A percentile compares a stretch with the other conserved stretches of the same genome.
Evolutionary conservation across 768 basidiomycete species (phyloP).

Genomic region (Paxillus rubicundulus): DNA sequence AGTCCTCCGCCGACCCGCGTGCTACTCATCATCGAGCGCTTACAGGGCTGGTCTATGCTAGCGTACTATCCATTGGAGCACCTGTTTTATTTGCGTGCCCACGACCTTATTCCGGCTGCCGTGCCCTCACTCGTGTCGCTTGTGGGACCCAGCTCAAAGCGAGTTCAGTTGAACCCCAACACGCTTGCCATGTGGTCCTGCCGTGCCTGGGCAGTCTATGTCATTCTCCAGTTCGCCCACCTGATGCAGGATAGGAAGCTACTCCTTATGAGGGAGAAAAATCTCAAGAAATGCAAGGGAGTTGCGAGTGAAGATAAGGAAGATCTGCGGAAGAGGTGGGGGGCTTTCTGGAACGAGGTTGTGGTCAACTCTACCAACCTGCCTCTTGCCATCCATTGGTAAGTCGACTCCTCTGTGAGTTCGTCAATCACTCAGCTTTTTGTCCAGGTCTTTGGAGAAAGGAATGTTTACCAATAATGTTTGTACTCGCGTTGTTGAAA

Average conservation of each 20-base stretch:
- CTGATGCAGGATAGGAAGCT: conserved; percentile 65
- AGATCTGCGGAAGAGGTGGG: conserved; percentile 59
- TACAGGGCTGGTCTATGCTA: conserved; percentile 74
- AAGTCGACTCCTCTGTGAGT: conserved; percentile 15
- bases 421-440: conserved; percentile 1
- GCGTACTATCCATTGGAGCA: conserved; percentile 80
- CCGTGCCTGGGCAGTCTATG: conserved; percentile 80
- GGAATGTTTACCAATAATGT: conserved; percentile 71
- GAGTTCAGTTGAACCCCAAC: conserved; percentile 44
- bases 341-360: conserved; percentile 68
- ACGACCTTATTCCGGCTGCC: conserved; percentile 58
- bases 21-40: conserved; percentile 72
- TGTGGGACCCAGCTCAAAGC: conserved; percentile 40
- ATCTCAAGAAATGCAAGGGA: conserved; percentile 57
- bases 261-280: conserved; percentile 51
- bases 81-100: conserved; percentile 61
- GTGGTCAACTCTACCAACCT: conserved; percentile 72
- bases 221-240: conserved; percentile 73
- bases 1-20: conserved; percentile 65
- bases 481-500: conserved; percentile 16
- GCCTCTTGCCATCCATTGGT: conserved; percentile 88
- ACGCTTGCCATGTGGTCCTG: conserved; percentile 66
- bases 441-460: conserved; percentile 59
- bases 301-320: conserved; percentile 49
- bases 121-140: conserved; percentile 46